These are phyloP conservation scores for Stephanodiscus minutulus DNA, from an alignment of 108 stramenopile species.

Conservation along the genomic window DNA sequence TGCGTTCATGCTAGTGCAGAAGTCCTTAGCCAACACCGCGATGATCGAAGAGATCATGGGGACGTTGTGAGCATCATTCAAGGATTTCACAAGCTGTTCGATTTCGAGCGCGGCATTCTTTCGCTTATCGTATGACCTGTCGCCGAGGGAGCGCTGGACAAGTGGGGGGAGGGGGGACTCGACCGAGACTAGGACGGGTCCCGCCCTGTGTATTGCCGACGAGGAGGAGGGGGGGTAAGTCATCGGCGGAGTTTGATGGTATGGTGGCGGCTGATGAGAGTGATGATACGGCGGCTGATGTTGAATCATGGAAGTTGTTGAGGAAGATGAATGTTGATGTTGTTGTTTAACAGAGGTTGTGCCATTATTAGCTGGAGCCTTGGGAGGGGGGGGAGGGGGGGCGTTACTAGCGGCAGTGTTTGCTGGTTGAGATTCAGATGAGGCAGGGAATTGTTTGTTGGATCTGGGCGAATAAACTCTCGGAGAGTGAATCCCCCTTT, in stretches of 20 bases:
- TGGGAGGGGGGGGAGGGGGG: conserved; percentile 29
- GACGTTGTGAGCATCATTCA: conserved; percentile 84
- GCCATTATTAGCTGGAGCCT: conserved; percentile 11
- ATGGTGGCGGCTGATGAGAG: too few relatives aligned
- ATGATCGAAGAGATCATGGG: conserved; percentile 86
- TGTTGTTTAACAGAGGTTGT: conserved; percentile 6
- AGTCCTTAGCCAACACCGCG: conserved; percentile 90
- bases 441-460: neutral
- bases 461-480: neutral
- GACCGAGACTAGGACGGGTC: conserved; percentile 50
- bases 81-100: conserved; percentile 88
- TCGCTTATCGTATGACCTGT: conserved; percentile 98
- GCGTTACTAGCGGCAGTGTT: neutral
- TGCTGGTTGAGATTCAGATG: conserved; percentile 1
- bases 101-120: conserved; percentile 98
- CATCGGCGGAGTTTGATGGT: conserved; percentile 16
- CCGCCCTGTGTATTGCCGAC: conserved; percentile 19
- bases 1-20: conserved; percentile 95
- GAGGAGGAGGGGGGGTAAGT: conserved; percentile 7
- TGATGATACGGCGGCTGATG: too few relatives aligned
- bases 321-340: conserved; percentile 5
- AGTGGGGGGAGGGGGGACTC: conserved; percentile 84
- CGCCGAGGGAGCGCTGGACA: conserved; percentile 89
- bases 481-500: too few relatives aligned
- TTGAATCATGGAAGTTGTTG: conserved; percentile 3